These are phyloP conservation scores for Dimocarpus longan DNA, from an alignment of 345 rosid species.

Conservation along the genomic window DNA sequence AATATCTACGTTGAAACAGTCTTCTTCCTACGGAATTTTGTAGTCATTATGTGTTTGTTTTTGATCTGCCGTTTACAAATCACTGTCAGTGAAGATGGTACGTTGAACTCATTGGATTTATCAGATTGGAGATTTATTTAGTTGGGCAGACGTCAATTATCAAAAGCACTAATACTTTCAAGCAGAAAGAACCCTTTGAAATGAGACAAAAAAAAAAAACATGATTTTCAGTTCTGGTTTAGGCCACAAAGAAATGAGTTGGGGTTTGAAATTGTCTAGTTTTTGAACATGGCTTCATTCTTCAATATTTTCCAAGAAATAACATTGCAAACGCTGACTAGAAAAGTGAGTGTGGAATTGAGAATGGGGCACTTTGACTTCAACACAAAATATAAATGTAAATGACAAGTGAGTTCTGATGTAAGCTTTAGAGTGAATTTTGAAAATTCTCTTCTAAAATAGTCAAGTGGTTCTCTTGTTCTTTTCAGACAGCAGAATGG, in stretches of 20 bases:
- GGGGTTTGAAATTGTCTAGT: not conserved
- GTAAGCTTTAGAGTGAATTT: not conserved
- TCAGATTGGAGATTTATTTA: not conserved
- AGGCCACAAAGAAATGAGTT: not conserved
- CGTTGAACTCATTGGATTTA: not conserved
- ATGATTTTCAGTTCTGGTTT: not conserved
- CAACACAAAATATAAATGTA: not conserved
- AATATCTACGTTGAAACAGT: not conserved
- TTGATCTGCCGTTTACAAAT: not conserved
- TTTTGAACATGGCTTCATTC: not conserved
- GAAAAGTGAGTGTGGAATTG: not conserved
- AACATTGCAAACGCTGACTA: not conserved
- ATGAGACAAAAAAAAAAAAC: not conserved
- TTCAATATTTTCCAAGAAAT: not conserved
- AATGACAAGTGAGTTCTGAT: not conserved
- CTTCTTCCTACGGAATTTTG: not conserved
- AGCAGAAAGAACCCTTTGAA: not conserved
- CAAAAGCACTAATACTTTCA: not conserved
- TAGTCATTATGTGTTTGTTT: not conserved
- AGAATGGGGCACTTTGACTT: not conserved
- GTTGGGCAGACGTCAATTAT: not conserved
- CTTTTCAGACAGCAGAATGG: not conserved
- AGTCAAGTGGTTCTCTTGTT: not conserved
- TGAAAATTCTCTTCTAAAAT: too few species aligned
- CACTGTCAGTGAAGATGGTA: not conserved